A percentile compares a stretch with the other conserved stretches of the same genome.
Conservation (phyloP, 768 basidiomycete species). For the Fomitopsis serialis region DNA sequence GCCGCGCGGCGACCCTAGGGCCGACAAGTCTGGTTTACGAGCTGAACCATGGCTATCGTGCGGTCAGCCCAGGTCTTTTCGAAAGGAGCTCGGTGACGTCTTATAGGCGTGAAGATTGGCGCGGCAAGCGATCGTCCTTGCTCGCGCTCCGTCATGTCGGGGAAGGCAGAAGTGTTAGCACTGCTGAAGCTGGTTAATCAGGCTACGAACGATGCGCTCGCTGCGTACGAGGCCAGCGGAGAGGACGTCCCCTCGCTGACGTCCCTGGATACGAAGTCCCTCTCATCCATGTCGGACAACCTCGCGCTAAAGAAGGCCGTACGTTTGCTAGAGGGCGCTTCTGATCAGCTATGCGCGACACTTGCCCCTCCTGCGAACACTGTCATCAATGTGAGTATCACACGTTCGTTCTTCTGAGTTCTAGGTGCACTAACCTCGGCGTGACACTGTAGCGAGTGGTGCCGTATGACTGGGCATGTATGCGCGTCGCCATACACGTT, state of each 20-base stretch:
- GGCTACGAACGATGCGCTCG: conserved; percentile 16
- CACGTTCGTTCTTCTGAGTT: neutral
- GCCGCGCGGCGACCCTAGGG: no score
- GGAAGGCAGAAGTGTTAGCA: conserved; percentile 22
- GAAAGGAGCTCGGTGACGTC: no score
- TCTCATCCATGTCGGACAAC: conserved; percentile 2
- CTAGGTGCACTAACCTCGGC: neutral
- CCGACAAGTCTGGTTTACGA: no score
- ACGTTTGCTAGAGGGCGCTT: conserved; percentile 17
- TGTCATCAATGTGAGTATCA: conserved; percentile 14
- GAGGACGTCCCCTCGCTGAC: conserved; percentile 8
- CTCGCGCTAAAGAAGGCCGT: conserved; percentile 13
- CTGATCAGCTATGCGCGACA: conserved; percentile 15
- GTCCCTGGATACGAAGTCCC: conserved; percentile 1
- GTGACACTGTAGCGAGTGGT: neutral
- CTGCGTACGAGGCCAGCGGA: conserved; percentile 12
- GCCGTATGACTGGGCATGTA: conserved; percentile 21
- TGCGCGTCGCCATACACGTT: conserved; percentile 30
- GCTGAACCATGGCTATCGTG: no score
- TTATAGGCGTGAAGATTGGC: no score
- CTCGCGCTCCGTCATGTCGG: neutral
- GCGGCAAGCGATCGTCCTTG: no score
- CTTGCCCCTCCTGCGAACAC: conserved; percentile 13
- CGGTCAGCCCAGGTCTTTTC: no score
- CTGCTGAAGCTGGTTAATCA: conserved; percentile 27